Evolutionary conservation across 2,329 filamentous ascomycete species (phyloP), one percentile per base, ranked within the genome.

Genomic region (Fusarium caatingaense): DNA sequence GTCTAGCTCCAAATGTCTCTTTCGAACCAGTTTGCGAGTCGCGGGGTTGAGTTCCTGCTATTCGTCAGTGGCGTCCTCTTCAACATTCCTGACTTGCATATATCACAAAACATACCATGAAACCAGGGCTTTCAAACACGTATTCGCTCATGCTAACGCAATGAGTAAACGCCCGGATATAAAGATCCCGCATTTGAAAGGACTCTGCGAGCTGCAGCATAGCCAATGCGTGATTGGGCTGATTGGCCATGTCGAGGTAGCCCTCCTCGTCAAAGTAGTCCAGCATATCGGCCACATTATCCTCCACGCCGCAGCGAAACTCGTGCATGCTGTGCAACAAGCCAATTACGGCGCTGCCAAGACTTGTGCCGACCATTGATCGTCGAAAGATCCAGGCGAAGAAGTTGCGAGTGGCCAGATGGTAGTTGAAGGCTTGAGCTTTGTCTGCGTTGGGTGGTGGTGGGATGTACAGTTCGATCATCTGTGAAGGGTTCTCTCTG

Each of bases 131-230:
- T 8, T 80, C 74, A 42, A 83, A 81, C 8, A 94, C 66, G 27
- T 82, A 82, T 21, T 91, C 87, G 64, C 86, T 87, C 92, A 95
- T 94, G 45, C 92, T 93, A 37, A 91, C 90, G 75, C 92, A 93
- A 74, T 96, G 93, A 16, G 87, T 85, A 78, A 94, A 93, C 0
- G 92, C 89, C 73, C 92, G 87, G 13, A 89, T 85, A 83, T 93
- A 95, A 15, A 93, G 79, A n/a, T 88, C 85, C 56, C 82, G 83
- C 27, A 91, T 78, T 54, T 87, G 85, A 68, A 89, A 90, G 23
- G 84, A 81, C 74, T 95, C 92, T 3, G 91, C 89, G 45, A 93
- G 85, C 53, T 87, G 86, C 15, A 95, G 80, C 46, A 90, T 82
- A 0, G 89, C 92, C 40, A 94, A 77, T 0, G 92, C 89, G 74